Base-by-base conservation (phyloP, 2,329 filamentous ascomycete species). In the Intubia oerlemansii region DNA sequence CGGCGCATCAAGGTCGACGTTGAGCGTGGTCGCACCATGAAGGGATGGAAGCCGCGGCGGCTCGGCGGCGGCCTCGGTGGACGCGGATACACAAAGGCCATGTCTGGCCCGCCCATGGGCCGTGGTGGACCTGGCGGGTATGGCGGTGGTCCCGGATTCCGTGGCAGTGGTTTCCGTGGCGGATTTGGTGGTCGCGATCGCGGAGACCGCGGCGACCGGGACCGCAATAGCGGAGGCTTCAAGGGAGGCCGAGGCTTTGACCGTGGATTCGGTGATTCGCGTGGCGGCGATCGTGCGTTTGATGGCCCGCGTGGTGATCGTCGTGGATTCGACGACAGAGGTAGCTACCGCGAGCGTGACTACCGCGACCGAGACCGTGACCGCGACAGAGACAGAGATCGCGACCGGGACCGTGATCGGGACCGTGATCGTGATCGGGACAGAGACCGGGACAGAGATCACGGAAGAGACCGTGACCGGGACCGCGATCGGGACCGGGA, bases 1-100 rank as follows among this genome's bases (percentile, higher is more conserved):
- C 72, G 85, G 45, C 72, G 76, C 42, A 79, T 95, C 44, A 70
- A 92, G 46, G 82, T 95, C 44, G 88, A 98, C 47, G 85, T 95
- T 35, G 88, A 98, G 54, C 74, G 88, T 45, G 88, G 88, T 40
- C 76, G 88, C 41, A 95, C 88, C 18, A 81, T 93, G 23, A 78
- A 79, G 45, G 81, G 77, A 27, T 98, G 88, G 88, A 77, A 79
- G 45, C 88, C 88, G 36, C 74, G 79, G 40, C 75, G 88, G 38
- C 75, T 91, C 29, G 88, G 85, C 33, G 88, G 88, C 39, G 88
- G 88, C 26, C 66, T 93, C 3, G 88, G 88, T 36, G 85, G 85
- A 25, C 73, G 88, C 42, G 78, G 80, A 38, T 95, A 95, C 52
- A 95, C 85, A 32, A 90, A 85, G 51, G 68, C 73, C 11, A 60